Evolutionary conservation across 352 stramenopile genomes (phyloP), one percentile per base, ranked within the genome.

Genomic region (Phytophthora fragariaefolia): DNA sequence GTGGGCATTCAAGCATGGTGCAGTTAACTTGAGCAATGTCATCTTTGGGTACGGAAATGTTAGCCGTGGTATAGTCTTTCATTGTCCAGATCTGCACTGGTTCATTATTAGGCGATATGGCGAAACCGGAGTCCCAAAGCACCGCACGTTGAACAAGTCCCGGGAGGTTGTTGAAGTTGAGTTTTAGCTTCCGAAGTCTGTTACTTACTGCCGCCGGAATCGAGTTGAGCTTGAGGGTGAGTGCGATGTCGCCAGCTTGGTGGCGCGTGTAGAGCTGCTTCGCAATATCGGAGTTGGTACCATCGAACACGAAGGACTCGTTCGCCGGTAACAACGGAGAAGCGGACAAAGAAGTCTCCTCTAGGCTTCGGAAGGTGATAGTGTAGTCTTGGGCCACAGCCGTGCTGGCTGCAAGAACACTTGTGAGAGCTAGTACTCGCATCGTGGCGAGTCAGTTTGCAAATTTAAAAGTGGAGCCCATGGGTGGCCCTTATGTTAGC

Each of bases 101-200:
- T 32, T 72, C 51, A 43, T 59, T 53, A 1, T 6, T 22, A 15
- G 60, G 59, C 36, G 70, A 71, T 43, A 71, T 22, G 4, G 49
- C 70, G 24, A 77, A 77, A 18, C 71, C 74, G 4, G 68, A 58
- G 54, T 82, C 74, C 74, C 74, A 82, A 2, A 82, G 58, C 20
- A 82, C n/a, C 0, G 67, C 71, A 10, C 68, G 67, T 23, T 82
- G 74, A 2, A 77, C 56, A 1, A 78, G 49, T n/a, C 63, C 71
- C 3, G 69, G 69, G n/a, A 80, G 58, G 7, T 63, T 28, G 5
- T 26, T 18, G 36, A 73, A 77, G 13, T 13, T 36, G 30, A 70
- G 47, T 6, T 54, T 28, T 6, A 77, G 28, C 7, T 38, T 6
- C 20, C 69, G 40, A 26, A 71, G 59, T 48, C 56, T 49, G 32